Conservation (phyloP, 495 filamentous ascomycete species). For the Terfezia claveryi region DNA sequence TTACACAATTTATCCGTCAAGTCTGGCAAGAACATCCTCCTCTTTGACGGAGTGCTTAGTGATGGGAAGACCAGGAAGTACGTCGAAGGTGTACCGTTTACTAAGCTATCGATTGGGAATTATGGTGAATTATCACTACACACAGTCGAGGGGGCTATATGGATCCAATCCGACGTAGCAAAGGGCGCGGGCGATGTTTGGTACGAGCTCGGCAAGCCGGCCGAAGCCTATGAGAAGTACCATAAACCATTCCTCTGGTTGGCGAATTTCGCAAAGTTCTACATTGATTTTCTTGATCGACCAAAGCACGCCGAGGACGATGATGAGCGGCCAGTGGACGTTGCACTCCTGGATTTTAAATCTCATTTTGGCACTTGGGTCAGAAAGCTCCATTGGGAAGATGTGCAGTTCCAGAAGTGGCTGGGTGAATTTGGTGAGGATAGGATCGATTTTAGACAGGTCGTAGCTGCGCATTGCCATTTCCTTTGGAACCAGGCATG, state of each 20-base stretch:
- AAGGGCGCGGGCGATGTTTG: slow-evolving; percentile 26
- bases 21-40: slow-evolving; percentile 19
- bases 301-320: slow-evolving; percentile 4
- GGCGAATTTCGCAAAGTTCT: slow-evolving; percentile 41
- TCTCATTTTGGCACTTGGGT: slow-evolving; percentile 34
- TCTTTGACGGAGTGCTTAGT: slow-evolving; percentile 39
- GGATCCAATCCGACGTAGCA: slow-evolving; percentile 32
- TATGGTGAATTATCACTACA: slow-evolving; percentile 29
- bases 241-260: slow-evolving; percentile 42
- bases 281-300: slow-evolving; percentile 34
- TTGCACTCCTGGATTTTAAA: slow-evolving; percentile 32
- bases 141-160: slow-evolving; percentile 32
- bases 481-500: slow-evolving; percentile 43
- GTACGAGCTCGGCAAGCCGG: slow-evolving; percentile 35
- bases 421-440: slow-evolving; percentile 20
- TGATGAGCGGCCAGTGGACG: slow-evolving; percentile 14
- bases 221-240: slow-evolving; percentile 35
- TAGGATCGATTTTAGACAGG: slow-evolving; percentile 33
- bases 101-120: slow-evolving; percentile 38
- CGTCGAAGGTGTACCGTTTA: slow-evolving; percentile 27
- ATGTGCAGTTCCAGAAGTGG: slow-evolving; percentile 28
- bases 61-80: slow-evolving; percentile 16
- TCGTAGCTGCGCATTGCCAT: slow-evolving; percentile 31
- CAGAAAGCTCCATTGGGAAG: slow-evolving; percentile 19
- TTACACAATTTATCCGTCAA: slow-evolving; percentile 29